Percentiles rank a stretch among this genome's conserved stretches.
phyloP scores from a whole-genome alignment of 805 yeast genomes.

The Starmerella geochares region DNA sequence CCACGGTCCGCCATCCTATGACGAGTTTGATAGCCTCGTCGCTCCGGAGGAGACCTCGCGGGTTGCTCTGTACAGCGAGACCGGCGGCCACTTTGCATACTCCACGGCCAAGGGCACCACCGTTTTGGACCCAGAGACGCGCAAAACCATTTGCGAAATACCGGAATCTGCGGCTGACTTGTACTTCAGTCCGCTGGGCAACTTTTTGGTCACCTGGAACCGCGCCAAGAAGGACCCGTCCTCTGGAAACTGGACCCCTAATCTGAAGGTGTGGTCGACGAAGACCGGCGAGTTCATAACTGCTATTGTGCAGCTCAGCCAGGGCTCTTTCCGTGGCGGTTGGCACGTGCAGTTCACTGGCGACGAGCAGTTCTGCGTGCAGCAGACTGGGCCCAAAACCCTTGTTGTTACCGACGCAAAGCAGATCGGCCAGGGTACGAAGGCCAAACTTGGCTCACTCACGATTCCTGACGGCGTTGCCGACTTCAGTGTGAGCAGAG shows the following conservation, averaged over 20 bases:
- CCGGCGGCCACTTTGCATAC: conserved; percentile 61
- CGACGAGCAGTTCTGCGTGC: conserved; percentile 64
- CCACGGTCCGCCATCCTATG: conserved; percentile 30
- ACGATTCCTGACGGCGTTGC: conserved; percentile 42
- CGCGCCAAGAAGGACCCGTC: conserved; percentile 65
- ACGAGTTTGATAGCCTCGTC: conserved; percentile 26
- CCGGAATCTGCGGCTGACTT: conserved; percentile 64
- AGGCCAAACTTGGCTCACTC: conserved; percentile 48
- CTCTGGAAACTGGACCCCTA: conserved; percentile 64
- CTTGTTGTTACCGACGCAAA: conserved; percentile 49
- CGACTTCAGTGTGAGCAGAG: conserved; percentile 69
- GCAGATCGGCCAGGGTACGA: conserved; percentile 26
- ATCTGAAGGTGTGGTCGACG: conserved; percentile 67
- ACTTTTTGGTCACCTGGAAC: conserved; percentile 77
- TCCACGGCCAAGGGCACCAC: conserved; percentile 54
- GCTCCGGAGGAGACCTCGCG: conserved; percentile 43
- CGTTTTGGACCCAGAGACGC: conserved; percentile 47
- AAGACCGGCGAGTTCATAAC: conserved; percentile 41
- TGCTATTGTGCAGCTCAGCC: conserved; percentile 67
- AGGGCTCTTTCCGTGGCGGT: conserved; percentile 43
- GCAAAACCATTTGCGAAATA: conserved; percentile 40
- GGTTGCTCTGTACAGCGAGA: conserved; percentile 53
- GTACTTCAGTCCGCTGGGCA: conserved; percentile 81
- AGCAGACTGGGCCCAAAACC: conserved; percentile 46
- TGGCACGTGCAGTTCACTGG: conserved; percentile 85